Conservation (phyloP, 192 early-diverging fungal species). For the Dissophora ornata region DNA sequence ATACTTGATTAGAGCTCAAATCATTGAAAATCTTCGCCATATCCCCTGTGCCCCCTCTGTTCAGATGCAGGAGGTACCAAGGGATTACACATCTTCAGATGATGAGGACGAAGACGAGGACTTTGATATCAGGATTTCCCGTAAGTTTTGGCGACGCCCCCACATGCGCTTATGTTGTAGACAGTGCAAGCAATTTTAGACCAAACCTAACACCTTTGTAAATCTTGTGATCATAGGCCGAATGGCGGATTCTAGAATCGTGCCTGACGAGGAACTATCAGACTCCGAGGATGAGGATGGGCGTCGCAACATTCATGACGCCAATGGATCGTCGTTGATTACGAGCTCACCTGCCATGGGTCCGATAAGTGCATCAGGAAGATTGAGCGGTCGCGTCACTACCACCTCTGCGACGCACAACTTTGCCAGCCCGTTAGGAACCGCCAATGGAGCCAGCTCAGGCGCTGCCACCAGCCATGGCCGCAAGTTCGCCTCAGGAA, state of each 20-base stretch:
- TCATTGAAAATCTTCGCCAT: conserved; percentile 72
- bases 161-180: no score
- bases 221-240: conserved; percentile 55
- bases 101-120: conserved; percentile 78
- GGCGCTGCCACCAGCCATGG: neutral
- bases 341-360: conserved; percentile 27
- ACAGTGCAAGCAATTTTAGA: no score
- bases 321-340: conserved; percentile 23
- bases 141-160: conserved; percentile 65
- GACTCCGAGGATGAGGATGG: conserved; percentile 81
- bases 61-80: conserved; percentile 79
- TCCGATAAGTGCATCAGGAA: conserved; percentile 18
- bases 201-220: neutral
- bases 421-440: conserved; percentile 27
- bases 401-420: conserved; percentile 36
- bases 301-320: conserved; percentile 49
- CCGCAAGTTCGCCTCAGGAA: conserved; percentile 23
- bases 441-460: conserved; percentile 12
- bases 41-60: conserved; percentile 84
- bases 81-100: conserved; percentile 70
- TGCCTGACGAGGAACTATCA: conserved; percentile 78
- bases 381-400: conserved; percentile 32
- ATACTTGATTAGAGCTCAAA: conserved; percentile 53
- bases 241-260: conserved; percentile 69
- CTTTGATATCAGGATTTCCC: conserved; percentile 67